Evolutionary conservation across 441 rosid species (phyloP), one percentile per base, ranked within the genome.

Genomic region (Geranium incanum): DNA sequence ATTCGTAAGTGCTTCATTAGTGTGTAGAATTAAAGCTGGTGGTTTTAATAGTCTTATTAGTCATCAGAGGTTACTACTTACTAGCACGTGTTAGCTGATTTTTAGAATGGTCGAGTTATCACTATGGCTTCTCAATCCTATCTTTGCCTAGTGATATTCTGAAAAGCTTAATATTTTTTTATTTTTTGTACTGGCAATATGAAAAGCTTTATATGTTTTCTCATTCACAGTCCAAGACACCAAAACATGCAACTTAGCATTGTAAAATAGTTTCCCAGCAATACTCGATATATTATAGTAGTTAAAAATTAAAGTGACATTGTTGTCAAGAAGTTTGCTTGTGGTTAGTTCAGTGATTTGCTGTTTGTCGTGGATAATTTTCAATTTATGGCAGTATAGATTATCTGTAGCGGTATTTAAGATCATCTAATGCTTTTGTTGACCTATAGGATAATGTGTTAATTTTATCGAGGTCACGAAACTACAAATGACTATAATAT

Each of bases 401-500:
- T 7, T 6, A 38, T 38, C 4, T 38, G 41, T 3, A 50, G 59
- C 3, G 13, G 59, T 50, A n/a, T 52, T 52, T 52, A 52, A 19
- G 59, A 52, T 52, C 16, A 15, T n/a, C 16, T 52, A 52, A 5
- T 52, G 0, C 16, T 15, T 2, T 2, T 52, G 59, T 15, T 52
- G 1, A 52, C 59, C 59, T n/a, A 52, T n/a, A n/a, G 15, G 59
- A 15, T 52, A 15, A 1, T 28, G 33, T 28, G 33, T 28, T 28
- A 28, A 0, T n/a, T 52, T 52, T 52, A 13, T 70, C 68, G 13
- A 38, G 50, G 28, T 21, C 12, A 38, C n/a, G n/a, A 55, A 59
- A 4, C 50, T 28, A 16, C 66, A 21, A 36, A 50, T 71, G 70
- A 15, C 66, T 70, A 37, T 55, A 71, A 43, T 65, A 15, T n/a